phyloP scores from a whole-genome alignment of 345 rosid species.

The Barbarea vulgaris region DNA sequence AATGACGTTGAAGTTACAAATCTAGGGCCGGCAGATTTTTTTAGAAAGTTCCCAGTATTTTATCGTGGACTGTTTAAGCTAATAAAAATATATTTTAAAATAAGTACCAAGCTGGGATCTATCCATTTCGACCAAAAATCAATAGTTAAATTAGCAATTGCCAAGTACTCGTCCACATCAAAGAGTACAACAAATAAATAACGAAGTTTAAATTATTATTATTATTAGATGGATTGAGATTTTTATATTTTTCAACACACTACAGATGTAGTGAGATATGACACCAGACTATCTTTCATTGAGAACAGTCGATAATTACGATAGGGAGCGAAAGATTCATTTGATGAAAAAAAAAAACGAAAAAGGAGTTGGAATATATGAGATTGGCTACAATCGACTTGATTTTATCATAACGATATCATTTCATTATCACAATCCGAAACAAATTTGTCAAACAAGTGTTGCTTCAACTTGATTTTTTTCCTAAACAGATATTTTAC shows the following conservation, averaged over 20 bases:
- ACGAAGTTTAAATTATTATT: not conserved
- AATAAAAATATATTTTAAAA: not conserved
- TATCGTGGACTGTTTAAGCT: constrained; percentile 19
- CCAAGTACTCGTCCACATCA: constrained; percentile 8
- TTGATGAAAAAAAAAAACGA: not conserved
- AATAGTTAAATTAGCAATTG: not conserved
- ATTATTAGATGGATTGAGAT: constrained; percentile 17
- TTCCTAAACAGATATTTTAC: not conserved
- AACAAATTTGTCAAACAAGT: constrained; percentile 1
- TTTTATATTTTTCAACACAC: no score
- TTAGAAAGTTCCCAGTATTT: not conserved
- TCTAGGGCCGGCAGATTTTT: not conserved
- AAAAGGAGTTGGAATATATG: not conserved
- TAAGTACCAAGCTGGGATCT: not conserved
- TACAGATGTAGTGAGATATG: constrained; percentile 26
- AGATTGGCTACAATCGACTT: not conserved
- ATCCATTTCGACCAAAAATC: not conserved
- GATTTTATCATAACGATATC: constrained; percentile 1
- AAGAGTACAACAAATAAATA: not conserved
- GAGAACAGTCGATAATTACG: not conserved
- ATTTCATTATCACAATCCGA: not conserved
- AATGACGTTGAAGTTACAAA: constrained; percentile 12
- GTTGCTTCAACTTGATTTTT: not conserved
- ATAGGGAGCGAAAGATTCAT: not conserved
- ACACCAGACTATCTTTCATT: constrained; percentile 17